Evolutionary conservation across 441 rosid genomes (phyloP), one percentile per base, ranked within the genome.

Genomic region (Gossypium schwendimanii): DNA sequence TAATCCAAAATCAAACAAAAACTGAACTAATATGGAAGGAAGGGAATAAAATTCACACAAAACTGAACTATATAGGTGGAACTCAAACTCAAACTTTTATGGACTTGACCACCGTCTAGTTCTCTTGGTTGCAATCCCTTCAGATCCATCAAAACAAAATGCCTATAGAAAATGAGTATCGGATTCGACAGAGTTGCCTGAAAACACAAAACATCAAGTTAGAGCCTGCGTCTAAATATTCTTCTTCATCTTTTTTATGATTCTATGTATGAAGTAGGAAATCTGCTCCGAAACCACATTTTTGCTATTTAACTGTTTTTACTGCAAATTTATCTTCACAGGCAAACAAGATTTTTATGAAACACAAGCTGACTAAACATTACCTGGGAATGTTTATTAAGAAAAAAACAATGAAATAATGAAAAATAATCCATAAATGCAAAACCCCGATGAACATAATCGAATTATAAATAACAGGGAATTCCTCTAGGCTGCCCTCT

Each of bases 401-500:
- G 17, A 26, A 24, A 24, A 69, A 20, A 15, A 76, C 75, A 79
- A 77, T 24, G 41, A 59, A 59, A 59, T 14, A 72, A 68, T 68
- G 55, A 78, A 69, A 75, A 69, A 60, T 65, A 41, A 67, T 26
- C 47, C 73, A 20, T 55, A 24, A 21, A 52, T 53, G 61, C 9
- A 80, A 26, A 78, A 62, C 47, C 50, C 26, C 18, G 65, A 68
- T 26, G 75, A 79, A 75, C 60, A 59, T 57, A 69, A 76, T 21
- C 17, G 21, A 18, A 63, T 47, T 41, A 11, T 18, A 53, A 63
- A 69, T 9, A 11, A 15, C 2, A 18, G 8, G 26, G 11, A 53
- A 33, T 76, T 71, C 49, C 11, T 21, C 71, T 60, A 84, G 3
- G 84, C 47, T 74, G 82, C 75, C 73, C 91, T 82, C 79, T 76